Evolutionary conservation across 768 basidiomycete genomes (phyloP).

Genomic region (Boletus vinaceobasis): DNA sequence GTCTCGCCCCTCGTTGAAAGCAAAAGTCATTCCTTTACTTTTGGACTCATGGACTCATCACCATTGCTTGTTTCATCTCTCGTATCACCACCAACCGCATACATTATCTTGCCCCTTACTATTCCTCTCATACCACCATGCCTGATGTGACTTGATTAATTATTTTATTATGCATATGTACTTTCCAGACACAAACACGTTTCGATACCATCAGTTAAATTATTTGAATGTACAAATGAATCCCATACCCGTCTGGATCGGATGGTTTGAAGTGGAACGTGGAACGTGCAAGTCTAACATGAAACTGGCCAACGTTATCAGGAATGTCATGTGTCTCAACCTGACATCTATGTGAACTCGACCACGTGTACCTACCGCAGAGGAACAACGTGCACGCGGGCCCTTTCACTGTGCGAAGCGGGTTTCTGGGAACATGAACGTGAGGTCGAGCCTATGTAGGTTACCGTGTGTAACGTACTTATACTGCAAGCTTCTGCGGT

Average conservation of each 20-base stretch:
- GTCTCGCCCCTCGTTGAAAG: background rate
- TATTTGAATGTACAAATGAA: background rate
- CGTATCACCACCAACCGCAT: background rate
- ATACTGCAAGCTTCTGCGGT: too few species aligned
- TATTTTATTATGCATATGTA: conserved; percentile 7
- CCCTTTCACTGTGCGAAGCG: too few species aligned
- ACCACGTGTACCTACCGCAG: too few species aligned
- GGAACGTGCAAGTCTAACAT: too few species aligned
- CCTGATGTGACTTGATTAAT: background rate
- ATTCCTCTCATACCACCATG: background rate
- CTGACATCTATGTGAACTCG: too few species aligned
- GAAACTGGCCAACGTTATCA: too few species aligned
- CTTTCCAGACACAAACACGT: background rate
- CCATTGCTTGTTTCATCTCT: background rate
- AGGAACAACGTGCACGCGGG: too few species aligned
- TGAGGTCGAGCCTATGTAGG: too few species aligned
- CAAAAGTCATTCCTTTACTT: conserved; percentile 5
- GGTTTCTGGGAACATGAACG: too few species aligned
- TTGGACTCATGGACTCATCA: background rate
- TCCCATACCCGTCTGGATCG: background rate
- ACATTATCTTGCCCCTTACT: background rate
- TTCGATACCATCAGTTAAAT: conserved; percentile 1
- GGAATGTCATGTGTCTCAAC: too few species aligned
- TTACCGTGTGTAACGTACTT: too few species aligned
- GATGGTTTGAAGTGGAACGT: background rate